A percentile compares a stretch with the other conserved stretches of the same genome.
phyloP scores from a whole-genome alignment of 1,284 basidiomycete species.

The Sanghuangporus weigelae region DNA sequence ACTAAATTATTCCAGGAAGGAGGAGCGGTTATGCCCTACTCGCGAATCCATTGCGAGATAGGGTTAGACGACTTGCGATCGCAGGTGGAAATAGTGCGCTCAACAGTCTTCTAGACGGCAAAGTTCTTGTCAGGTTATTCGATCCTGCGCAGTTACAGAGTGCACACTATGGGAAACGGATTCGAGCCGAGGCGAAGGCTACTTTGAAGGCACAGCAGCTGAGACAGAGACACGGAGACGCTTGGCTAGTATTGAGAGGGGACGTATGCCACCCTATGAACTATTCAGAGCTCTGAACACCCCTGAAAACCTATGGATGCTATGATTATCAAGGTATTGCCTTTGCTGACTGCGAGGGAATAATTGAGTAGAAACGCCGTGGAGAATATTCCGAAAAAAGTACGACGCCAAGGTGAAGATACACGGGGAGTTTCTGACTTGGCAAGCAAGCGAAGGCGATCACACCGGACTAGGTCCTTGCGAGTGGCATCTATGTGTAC shows the following conservation, averaged over 20 bases:
- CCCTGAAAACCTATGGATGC: constrained; percentile 61
- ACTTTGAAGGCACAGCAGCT: constrained; percentile 72
- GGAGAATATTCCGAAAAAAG: constrained; percentile 81
- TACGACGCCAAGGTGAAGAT: constrained; percentile 73
- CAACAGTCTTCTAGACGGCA: constrained; percentile 65
- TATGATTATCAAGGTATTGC: constrained; percentile 89
- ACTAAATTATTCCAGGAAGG: constrained; percentile 53
- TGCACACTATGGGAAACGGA: constrained; percentile 88
- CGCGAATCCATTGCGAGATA: constrained; percentile 86
- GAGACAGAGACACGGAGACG: constrained; percentile 77
- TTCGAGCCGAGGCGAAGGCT: constrained; percentile 68
- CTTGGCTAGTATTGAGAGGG: constrained; percentile 79
- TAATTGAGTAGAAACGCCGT: constrained; percentile 79
- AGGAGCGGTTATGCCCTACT: constrained; percentile 84
- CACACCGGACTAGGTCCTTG: not conserved
- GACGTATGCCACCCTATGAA: constrained; percentile 67
- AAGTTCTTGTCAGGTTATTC: constrained; percentile 91
- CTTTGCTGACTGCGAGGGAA: constrained; percentile 77
- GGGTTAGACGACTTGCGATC: constrained; percentile 82
- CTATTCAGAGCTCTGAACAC: constrained; percentile 86
- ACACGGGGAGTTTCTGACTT: constrained; percentile 71
- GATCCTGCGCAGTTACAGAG: constrained; percentile 78
- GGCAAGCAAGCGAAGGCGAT: constrained; percentile 34
- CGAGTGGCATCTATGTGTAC: not conserved
- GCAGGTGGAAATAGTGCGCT: constrained; percentile 56